These are phyloP conservation scores for Botrytis porri DNA, from an alignment of 2,329 filamentous ascomycete genomes.

Conservation along the genomic window DNA sequence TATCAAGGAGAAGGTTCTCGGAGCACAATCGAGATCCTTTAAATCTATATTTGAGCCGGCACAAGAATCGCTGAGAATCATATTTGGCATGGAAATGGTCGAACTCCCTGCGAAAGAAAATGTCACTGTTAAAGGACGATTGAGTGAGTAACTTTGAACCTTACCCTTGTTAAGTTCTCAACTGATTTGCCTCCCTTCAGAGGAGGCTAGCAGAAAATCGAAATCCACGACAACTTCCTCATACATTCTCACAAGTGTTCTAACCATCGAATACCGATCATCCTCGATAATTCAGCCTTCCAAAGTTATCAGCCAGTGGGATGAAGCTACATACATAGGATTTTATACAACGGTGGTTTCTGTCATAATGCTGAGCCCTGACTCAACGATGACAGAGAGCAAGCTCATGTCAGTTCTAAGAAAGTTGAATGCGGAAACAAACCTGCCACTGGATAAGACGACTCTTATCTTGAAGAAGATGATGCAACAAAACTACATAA, in stretches of 20 bases:
- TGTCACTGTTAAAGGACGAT: constrained; percentile 73
- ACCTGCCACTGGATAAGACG: constrained; percentile 70
- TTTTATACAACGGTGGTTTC: constrained; percentile 79
- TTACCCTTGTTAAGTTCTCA: neutral
- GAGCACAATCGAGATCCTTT: constrained; percentile 63
- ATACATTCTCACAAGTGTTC: constrained; percentile 73
- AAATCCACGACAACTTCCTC: constrained; percentile 56
- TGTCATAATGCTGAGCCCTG: constrained; percentile 66
- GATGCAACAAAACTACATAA: constrained; percentile 78
- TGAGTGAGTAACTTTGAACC: constrained; percentile 51
- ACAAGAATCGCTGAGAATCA: constrained; percentile 64
- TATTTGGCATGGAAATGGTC: constrained; percentile 90
- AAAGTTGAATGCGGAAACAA: constrained; percentile 71
- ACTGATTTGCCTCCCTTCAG: constrained; percentile 10
- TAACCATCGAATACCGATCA: constrained; percentile 66
- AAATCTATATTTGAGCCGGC: constrained; percentile 73
- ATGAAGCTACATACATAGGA: constrained; percentile 76
- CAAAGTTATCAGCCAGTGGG: constrained; percentile 58
- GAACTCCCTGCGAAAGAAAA: constrained; percentile 82
- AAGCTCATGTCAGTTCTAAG: constrained; percentile 74
- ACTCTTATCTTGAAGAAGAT: constrained; percentile 72
- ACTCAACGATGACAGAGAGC: constrained; percentile 70
- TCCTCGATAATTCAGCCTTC: constrained; percentile 67
- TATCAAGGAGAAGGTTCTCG: constrained; percentile 54
- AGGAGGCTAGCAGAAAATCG: constrained; percentile 42